Conservation (phyloP, 345 rosid genomes). For the Lepidium sativum region DNA sequence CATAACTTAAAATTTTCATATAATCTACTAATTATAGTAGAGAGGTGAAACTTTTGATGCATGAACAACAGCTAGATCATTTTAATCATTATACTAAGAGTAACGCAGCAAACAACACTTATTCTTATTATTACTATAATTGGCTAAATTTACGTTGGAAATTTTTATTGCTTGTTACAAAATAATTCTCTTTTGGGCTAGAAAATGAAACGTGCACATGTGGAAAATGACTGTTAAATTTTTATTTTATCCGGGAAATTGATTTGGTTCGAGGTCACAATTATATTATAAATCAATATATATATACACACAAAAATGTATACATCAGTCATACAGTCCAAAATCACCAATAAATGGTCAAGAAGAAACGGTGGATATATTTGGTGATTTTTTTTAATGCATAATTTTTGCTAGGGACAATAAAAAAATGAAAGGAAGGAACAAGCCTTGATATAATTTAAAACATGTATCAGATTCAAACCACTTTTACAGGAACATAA, state of each 20-base stretch:
- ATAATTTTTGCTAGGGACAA: background rate
- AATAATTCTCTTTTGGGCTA: background rate
- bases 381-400: background rate
- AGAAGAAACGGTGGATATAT: background rate
- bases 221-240: background rate
- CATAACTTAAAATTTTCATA: too few species aligned
- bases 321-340: background rate
- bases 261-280: background rate
- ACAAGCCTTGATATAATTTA: conserved; percentile 1
- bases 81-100: too few species aligned
- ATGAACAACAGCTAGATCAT: too few species aligned
- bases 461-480: conserved; percentile 9
- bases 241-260: background rate
- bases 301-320: background rate
- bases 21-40: too few species aligned
- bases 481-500: conserved; percentile 14
- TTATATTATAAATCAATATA: background rate
- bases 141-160: background rate
- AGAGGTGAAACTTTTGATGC: too few species aligned
- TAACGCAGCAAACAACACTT: too few species aligned
- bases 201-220: background rate
- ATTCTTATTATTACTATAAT: too few species aligned
- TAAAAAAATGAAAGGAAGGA: background rate
- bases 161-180: background rate
- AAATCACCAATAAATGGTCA: background rate